Evolutionary conservation across 257 asterid genomes (phyloP).

Genomic region (Henckelia pumila): DNA sequence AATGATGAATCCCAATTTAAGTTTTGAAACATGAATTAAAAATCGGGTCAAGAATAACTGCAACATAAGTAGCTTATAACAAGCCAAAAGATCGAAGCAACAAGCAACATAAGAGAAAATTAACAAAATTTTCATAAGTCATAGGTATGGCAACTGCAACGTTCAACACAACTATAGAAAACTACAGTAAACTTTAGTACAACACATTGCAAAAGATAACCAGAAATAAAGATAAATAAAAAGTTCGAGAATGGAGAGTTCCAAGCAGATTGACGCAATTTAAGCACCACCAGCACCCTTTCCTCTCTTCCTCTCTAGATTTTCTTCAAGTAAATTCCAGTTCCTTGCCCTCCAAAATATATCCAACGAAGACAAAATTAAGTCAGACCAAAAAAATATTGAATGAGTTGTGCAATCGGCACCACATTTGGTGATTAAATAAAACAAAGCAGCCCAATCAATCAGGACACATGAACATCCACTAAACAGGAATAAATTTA

Average conservation of each 20-base stretch:
- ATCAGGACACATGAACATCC: neutral
- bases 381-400: neutral
- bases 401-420: neutral
- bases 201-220: conserved; percentile 14
- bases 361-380: conserved; percentile 26
- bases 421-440: neutral
- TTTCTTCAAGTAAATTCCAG: conserved; percentile 57
- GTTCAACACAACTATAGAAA: conserved; percentile 2
- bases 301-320: conserved; percentile 56
- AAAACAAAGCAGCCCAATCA: neutral
- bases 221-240: conserved; percentile 1
- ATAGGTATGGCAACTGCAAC: conserved; percentile 11
- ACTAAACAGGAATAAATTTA: neutral
- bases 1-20: neutral
- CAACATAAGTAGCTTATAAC: neutral
- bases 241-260: neutral
- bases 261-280: conserved; percentile 8
- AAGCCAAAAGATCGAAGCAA: neutral
- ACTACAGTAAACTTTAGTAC: conserved; percentile 10
- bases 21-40: neutral
- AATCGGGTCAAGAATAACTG: neutral
- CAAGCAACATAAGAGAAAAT: neutral
- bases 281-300: conserved; percentile 50
- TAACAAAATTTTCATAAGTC: conserved; percentile 10
- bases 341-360: conserved; percentile 61